Base-by-base conservation (phyloP, 768 basidiomycete species). In the Mycena belliarum region DNA sequence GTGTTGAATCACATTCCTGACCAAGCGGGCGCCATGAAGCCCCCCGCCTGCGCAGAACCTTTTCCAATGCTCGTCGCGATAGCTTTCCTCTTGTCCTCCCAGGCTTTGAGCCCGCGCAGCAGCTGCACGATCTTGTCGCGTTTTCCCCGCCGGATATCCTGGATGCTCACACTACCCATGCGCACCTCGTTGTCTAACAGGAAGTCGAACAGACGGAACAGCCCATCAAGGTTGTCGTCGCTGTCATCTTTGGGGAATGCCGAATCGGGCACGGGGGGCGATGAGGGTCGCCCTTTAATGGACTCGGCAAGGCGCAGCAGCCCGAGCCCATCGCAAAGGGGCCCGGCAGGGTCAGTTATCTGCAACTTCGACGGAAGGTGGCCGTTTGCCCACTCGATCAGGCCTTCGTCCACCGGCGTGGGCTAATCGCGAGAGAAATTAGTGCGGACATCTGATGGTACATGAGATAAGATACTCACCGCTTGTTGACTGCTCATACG, bases 111-210 rank as follows among this genome's bases (percentile, higher is more conserved):
- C 35, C 89, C 88, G 64, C 79, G 84, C 65, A 98, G 69, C 32
- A 98, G 75, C 70, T 93, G 88, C 5, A 88, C 64, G 59, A 96
- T 83, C 76, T 92, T 95, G 43, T 89, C 87, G 46, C 85, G 78
- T 69, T 89, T 91, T 28, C 91, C 92, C 59, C 85, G 83, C 49
- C 92, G 80, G 32, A 98, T 80, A 72, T 98, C 96, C 68, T 96
- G 96, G 73, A 97, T 95, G 65, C 91, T 94, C 29, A 98, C 88
- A 59, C 86, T 84, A 10, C 91, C 95, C 79, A 96, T 91, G 74
- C 89, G 89, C 55, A 95, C 86, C 47, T 94, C 94, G 59, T 93
- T 92, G 65, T 95, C 93, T 45, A 98, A 81, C 53, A 97, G 73
- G 73, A 93, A 95, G 73, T 98, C 95, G 73, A 97, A 96, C 53